Conservation (phyloP, 2,329 filamentous ascomycete species). For the Penicillium hordei region DNA sequence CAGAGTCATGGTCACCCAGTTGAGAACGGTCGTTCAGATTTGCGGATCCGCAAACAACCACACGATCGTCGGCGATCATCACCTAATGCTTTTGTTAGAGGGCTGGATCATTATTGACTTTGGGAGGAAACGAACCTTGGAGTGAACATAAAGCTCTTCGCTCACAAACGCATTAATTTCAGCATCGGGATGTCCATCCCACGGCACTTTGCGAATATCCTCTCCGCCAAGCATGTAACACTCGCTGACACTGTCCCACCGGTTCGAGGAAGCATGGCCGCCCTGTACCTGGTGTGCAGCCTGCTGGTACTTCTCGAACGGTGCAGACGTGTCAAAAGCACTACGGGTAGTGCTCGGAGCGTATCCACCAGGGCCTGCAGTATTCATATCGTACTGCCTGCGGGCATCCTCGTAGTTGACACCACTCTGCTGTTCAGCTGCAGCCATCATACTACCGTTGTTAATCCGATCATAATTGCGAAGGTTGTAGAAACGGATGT, state of each 20-base stretch:
- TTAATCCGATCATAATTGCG: conserved; percentile 91
- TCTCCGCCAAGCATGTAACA: conserved; percentile 81
- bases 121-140: conserved; percentile 42
- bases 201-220: conserved; percentile 65
- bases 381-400: conserved; percentile 47
- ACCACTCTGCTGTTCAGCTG: conserved; percentile 44
- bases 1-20: conserved; percentile 84
- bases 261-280: conserved; percentile 48
- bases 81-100: conserved; percentile 37
- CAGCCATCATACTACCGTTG: conserved; percentile 34
- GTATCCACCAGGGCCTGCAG: conserved; percentile 46
- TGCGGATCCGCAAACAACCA: conserved; percentile 80
- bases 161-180: conserved; percentile 64
- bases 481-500: conserved; percentile 94
- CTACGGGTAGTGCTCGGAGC: conserved; percentile 35
- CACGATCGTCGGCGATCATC: conserved; percentile 81
- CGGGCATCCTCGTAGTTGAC: conserved; percentile 48
- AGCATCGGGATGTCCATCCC: conserved; percentile 54
- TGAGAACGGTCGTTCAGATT: conserved; percentile 93
- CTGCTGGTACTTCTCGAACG: conserved; percentile 71
- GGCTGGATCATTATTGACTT: not conserved
- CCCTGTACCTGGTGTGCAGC: conserved; percentile 59
- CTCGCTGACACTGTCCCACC: conserved; percentile 73
- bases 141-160: conserved; percentile 63
- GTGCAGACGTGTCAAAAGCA: conserved; percentile 42